A percentile compares a stretch with the other conserved stretches of the same genome.
These are phyloP conservation scores for Botryotinia narcissicola DNA, from an alignment of 2,329 filamentous ascomycete genomes.

Conservation along the genomic window DNA sequence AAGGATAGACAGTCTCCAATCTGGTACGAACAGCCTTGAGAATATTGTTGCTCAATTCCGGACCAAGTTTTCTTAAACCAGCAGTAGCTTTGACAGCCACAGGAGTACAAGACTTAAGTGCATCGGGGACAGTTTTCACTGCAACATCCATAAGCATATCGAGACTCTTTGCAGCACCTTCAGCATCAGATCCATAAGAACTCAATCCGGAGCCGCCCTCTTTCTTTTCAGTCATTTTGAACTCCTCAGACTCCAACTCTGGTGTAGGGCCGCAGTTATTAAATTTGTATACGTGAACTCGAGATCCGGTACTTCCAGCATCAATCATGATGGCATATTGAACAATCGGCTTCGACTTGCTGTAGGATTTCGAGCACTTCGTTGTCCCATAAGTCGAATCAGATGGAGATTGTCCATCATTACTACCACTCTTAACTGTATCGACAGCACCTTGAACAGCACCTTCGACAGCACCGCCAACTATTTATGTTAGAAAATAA, in stretches of 20 bases:
- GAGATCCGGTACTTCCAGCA: constrained; percentile 93
- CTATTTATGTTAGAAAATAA: constrained; percentile 23
- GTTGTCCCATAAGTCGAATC: constrained; percentile 65
- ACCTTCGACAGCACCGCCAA: constrained; percentile 23
- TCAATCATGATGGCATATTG: constrained; percentile 99
- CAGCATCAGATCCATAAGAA: constrained; percentile 80
- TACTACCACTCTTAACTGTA: constrained; percentile 26
- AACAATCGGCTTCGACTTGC: constrained; percentile 86
- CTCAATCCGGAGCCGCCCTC: constrained; percentile 74
- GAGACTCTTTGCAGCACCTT: constrained; percentile 84
- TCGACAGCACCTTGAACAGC: constrained; percentile 24
- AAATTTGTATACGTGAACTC: constrained; percentile 98
- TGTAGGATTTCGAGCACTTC: constrained; percentile 79
- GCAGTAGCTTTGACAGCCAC: constrained; percentile 98
- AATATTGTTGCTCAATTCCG: constrained; percentile 78
- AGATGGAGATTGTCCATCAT: constrained; percentile 52
- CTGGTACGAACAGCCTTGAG: constrained; percentile 79
- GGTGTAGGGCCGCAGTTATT: constrained; percentile 98
- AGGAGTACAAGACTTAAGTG: constrained; percentile 86
- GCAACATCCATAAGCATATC: constrained; percentile 86
- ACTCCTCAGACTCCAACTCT: constrained; percentile 87
- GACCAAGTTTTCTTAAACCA: constrained; percentile 81
- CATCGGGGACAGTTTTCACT: constrained; percentile 78
- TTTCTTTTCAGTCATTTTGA: constrained; percentile 88
- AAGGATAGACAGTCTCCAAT: constrained; percentile 86